Evolutionary conservation across 305 asterid species (phyloP), one percentile per base, ranked within the genome.

Genomic region (Andrographis paniculata): DNA sequence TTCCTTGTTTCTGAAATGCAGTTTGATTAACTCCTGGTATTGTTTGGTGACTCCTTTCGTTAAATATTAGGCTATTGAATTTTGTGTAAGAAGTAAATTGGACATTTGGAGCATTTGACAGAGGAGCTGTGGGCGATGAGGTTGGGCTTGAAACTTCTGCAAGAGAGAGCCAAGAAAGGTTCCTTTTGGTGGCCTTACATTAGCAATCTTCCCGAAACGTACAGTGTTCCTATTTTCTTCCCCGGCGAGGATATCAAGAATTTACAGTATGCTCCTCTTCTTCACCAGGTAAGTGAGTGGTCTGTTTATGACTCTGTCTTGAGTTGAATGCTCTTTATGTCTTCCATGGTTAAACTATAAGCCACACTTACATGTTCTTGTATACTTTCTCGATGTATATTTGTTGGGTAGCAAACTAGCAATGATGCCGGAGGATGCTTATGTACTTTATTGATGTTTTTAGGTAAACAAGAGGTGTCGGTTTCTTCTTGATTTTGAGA

Each of bases 181-280:
- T 85, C 95, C 42, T 89, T 85, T 63, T 85, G 95, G 98, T 89
- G 95, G 93, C 80, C 94, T 1, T 89, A 89, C 74, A 82, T 89
- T 59, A 70, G 92, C 77, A 89, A 85, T 69, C 93, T 85, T 56
- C 95, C 95, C 0, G 84, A 82, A 64, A 78, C 94, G 38, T 82
- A 63, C 51, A 57, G 68, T 18, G 82, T 82, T 0, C 94, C 98
- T 21, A 82, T 89, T 58, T 89, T 89, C 82, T 89, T 82, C 62
- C 89, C 93, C 15, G 96, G 95, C 9, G 94, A 85, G 66, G 96
- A 89, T 71, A 82, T 89, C 59, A 80, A 74, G 79, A 76, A 80
- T 67, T 68, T 89, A 62, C 95, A 89, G 76, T 85, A 89, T 57
- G 96, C 96, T 44, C 96, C 96, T 47, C 87, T 89, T 65, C 91